Evolutionary conservation across 164 flowering plant genomes (phyloP).

Genomic region (Vitis amurensis): DNA sequence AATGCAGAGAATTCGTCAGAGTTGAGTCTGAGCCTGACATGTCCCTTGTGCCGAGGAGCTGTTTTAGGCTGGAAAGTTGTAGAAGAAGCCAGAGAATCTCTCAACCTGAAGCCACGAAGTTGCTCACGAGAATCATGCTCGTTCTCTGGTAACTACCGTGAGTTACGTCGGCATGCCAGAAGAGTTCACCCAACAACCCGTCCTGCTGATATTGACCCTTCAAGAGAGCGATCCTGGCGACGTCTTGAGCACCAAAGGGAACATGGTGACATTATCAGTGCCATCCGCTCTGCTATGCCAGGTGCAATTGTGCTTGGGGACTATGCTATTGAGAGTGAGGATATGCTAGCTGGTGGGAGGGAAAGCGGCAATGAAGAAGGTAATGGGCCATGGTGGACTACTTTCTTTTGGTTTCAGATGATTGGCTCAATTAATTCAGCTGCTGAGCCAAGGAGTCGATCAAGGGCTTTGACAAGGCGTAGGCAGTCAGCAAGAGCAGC

Average conservation of each 20-base stretch:
- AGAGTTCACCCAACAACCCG: constrained; percentile 43
- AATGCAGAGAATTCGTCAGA: constrained; percentile 23
- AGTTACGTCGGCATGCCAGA: constrained; percentile 58
- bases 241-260: constrained; percentile 80
- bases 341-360: constrained; percentile 40
- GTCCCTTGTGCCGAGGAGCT: constrained; percentile 59
- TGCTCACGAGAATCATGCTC: constrained; percentile 54
- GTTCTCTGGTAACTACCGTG: constrained; percentile 46
- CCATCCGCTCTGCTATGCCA: constrained; percentile 83
- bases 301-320: constrained; percentile 66
- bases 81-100: constrained; percentile 42
- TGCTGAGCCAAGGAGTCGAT: constrained; percentile 49
- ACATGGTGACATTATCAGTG: constrained; percentile 81
- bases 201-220: constrained; percentile 49
- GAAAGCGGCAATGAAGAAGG: constrained; percentile 41
- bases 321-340: constrained; percentile 47
- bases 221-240: constrained; percentile 77
- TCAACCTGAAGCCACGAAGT: constrained; percentile 45
- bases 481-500: constrained; percentile 43
- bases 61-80: constrained; percentile 45
- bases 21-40: constrained; percentile 23
- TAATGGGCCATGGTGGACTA: constrained; percentile 55
- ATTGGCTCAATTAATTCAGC: constrained; percentile 46
- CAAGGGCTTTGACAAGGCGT: constrained; percentile 71
- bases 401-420: constrained; percentile 79